Conservation (phyloP, 2,329 filamentous ascomycete genomes). For the Sclerotiophoma versabilis region DNA sequence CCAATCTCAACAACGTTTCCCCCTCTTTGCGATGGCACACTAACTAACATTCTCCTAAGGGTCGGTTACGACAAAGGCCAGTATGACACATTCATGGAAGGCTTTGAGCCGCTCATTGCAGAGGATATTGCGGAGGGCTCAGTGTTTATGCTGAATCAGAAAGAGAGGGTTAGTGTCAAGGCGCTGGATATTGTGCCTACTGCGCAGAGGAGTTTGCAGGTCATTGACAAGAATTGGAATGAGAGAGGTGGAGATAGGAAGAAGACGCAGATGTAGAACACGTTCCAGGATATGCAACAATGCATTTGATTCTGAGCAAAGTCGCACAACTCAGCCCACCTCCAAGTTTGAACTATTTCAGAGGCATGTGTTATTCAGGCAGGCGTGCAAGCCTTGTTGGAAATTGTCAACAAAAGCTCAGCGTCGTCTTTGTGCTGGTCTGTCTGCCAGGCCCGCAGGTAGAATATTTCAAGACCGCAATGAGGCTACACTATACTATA, state of each 20-base stretch:
- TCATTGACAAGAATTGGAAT: conserved; percentile 49
- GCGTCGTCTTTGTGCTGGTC: neutral
- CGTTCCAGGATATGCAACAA: too few species aligned
- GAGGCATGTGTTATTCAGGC: neutral
- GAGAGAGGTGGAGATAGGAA: conserved; percentile 43
- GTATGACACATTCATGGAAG: conserved; percentile 55
- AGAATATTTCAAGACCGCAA: neutral
- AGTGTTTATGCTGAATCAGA: conserved; percentile 53
- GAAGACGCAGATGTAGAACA: conserved; percentile 9
- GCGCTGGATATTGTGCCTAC: conserved; percentile 58
- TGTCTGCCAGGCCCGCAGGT: neutral
- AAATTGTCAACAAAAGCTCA: neutral
- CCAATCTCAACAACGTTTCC: too few species aligned
- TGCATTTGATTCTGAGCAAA: too few species aligned
- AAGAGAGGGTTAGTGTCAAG: conserved; percentile 54
- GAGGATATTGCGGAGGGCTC: conserved; percentile 55
- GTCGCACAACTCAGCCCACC: too few species aligned
- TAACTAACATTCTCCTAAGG: conserved; percentile 9
- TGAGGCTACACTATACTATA: neutral
- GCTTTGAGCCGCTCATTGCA: conserved; percentile 54
- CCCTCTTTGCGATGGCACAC: too few species aligned
- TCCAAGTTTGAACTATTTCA: too few species aligned
- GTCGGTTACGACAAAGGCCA: conserved; percentile 53
- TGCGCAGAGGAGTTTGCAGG: conserved; percentile 47
- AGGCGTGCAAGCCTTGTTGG: neutral